A percentile compares a stretch with the other conserved stretches of the same genome.
These are phyloP conservation scores for Paecilomyces formosus DNA, from an alignment of 2,329 filamentous ascomycete genomes.

Conservation along the genomic window DNA sequence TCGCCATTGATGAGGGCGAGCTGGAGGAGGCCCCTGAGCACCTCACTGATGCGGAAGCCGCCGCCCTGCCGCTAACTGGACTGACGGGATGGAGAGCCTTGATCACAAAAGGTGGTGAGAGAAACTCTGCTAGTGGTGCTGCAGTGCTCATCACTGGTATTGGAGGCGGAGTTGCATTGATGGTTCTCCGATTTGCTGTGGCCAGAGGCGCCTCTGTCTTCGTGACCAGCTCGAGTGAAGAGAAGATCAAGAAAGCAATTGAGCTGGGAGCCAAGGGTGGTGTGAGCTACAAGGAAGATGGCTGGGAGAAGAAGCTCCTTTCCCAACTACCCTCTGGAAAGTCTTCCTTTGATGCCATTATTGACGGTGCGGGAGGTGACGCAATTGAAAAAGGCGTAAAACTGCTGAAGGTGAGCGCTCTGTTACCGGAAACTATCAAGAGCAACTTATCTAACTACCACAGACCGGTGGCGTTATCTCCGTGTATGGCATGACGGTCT, in stretches of 20 bases:
- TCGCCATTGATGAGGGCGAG: slow-evolving; percentile 62
- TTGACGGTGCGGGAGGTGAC: slow-evolving; percentile 87
- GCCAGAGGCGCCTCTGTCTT: slow-evolving; percentile 70
- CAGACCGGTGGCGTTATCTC: slow-evolving; percentile 72
- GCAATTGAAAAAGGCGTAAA: slow-evolving; percentile 61
- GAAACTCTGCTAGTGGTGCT: slow-evolving; percentile 45
- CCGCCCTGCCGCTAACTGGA: slow-evolving; percentile 76
- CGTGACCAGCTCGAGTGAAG: slow-evolving; percentile 66
- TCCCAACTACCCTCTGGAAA: slow-evolving; percentile 53
- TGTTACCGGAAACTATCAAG: not conserved
- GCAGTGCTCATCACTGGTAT: slow-evolving; percentile 87
- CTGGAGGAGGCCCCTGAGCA: slow-evolving; percentile 70
- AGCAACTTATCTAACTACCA: not conserved
- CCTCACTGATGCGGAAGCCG: slow-evolving; percentile 65
- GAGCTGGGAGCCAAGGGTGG: slow-evolving; percentile 71
- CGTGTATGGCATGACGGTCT: slow-evolving; percentile 84
- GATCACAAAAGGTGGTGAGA: slow-evolving; percentile 65
- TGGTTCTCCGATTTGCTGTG: slow-evolving; percentile 71
- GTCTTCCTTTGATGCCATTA: slow-evolving; percentile 68
- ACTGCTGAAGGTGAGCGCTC: slow-evolving; percentile 55
- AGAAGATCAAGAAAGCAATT: slow-evolving; percentile 66
- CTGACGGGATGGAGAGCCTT: slow-evolving; percentile 84
- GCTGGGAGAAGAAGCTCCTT: slow-evolving; percentile 72
- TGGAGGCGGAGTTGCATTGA: slow-evolving; percentile 82
- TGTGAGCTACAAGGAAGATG: slow-evolving; percentile 69